Percentiles rank a stretch among this genome's conserved stretches.
Conservation (phyloP, 148 eudicot species). For the Camellia sinensis region DNA sequence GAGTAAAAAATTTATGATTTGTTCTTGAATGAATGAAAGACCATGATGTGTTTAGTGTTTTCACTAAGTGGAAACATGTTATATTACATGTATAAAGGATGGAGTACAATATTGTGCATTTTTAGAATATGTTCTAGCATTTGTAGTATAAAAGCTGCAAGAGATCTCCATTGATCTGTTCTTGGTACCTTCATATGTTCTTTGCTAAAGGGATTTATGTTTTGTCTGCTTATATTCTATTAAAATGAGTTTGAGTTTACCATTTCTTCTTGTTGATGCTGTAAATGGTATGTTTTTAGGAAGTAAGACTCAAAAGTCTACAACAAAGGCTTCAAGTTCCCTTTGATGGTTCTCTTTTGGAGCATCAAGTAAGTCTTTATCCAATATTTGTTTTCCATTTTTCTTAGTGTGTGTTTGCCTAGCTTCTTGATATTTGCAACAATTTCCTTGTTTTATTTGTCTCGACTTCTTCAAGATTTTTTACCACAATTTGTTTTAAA, state of each 20-base stretch:
- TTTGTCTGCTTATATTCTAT: not conserved
- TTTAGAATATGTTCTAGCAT: too few species aligned
- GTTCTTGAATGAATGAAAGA: too few species aligned
- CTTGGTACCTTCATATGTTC: not conserved
- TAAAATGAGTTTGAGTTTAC: not conserved
- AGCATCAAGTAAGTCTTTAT: conserved; percentile 71
- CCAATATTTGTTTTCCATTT: not conserved
- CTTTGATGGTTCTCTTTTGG: conserved; percentile 69
- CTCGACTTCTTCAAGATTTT: not conserved
- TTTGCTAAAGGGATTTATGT: not conserved
- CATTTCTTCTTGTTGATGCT: conserved; percentile 4
- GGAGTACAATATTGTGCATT: too few species aligned
- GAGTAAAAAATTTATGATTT: too few species aligned
- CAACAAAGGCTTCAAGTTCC: conserved; percentile 78
- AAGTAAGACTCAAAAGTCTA: conserved; percentile 70
- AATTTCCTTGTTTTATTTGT: not conserved
- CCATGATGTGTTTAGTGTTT: too few species aligned
- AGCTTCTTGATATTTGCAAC: not conserved
- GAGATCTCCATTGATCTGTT: too few species aligned
- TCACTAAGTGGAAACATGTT: too few species aligned
- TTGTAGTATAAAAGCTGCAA: too few species aligned
- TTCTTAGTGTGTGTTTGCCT: not conserved
- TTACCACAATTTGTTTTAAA: not conserved
- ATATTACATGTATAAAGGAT: too few species aligned
- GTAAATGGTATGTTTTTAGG: conserved; percentile 38